Percentiles rank a stretch among this genome's conserved stretches.
These are phyloP conservation scores for Fraxinus greggii DNA, from an alignment of 305 asterid genomes.

Conservation along the genomic window DNA sequence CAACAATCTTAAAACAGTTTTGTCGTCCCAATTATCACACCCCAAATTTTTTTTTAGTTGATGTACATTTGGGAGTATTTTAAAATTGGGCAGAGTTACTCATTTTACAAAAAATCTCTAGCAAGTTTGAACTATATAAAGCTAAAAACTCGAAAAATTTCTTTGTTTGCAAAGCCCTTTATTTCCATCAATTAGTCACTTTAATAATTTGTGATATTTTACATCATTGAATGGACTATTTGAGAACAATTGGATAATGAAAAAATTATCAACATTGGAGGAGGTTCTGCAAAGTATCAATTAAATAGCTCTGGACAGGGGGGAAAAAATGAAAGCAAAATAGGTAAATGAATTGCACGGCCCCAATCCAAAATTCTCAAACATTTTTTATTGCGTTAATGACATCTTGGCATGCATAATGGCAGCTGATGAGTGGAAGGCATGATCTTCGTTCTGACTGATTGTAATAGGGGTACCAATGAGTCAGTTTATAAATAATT, in stretches of 20 bases:
- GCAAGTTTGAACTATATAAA: not conserved
- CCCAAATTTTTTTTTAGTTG: not conserved
- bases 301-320: not conserved
- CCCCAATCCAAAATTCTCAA: not conserved
- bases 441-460: not conserved
- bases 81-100: not conserved
- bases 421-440: not conserved
- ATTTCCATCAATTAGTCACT: not conserved
- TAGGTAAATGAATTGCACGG: not conserved
- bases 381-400: not conserved
- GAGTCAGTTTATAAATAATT: not conserved
- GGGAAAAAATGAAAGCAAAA: not conserved
- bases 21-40: not conserved
- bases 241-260: not conserved
- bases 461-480: slow-evolving; percentile 1
- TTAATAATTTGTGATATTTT: not conserved
- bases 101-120: no score
- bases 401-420: slow-evolving; percentile 5
- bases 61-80: not conserved
- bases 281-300: not conserved
- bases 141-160: not conserved
- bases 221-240: not conserved
- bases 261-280: not conserved
- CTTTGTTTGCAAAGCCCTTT: not conserved
- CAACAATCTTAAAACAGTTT: not conserved